Evolutionary conservation across 75 land plant species (phyloP).

Genomic region (Pinus albicaulis): DNA sequence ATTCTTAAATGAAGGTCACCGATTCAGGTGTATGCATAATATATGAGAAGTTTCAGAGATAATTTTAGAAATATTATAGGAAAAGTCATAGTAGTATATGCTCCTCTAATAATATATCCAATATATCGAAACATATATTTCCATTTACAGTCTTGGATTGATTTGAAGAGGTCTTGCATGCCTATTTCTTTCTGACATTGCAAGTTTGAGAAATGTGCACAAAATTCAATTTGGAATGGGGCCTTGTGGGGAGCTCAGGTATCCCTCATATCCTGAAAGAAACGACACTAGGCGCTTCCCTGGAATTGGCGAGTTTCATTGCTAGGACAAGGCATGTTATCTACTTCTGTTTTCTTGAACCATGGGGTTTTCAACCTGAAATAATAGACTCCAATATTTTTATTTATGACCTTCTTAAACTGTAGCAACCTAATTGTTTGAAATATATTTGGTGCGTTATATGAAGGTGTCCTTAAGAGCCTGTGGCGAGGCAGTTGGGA

Average conservation of each 20-base stretch:
- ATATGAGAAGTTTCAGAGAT: conserved; percentile 71
- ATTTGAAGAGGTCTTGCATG: not conserved
- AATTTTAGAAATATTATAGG: conserved; percentile 41
- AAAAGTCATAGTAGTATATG: conserved; percentile 41
- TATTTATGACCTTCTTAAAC: too few relatives aligned
- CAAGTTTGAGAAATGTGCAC: conserved; percentile 21
- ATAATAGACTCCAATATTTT: not conserved
- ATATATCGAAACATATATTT: too few relatives aligned
- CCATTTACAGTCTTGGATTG: not conserved
- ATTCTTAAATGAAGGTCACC: conserved; percentile 88
- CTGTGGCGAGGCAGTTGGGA: conserved; percentile 42
- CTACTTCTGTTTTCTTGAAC: not conserved
- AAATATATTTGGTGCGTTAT: conserved; percentile 38
- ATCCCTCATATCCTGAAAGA: conserved; percentile 59
- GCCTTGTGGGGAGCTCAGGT: conserved; percentile 75
- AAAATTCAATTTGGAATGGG: conserved; percentile 84
- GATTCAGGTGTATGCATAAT: conserved; percentile 73
- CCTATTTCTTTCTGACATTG: not conserved
- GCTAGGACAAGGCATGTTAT: conserved; percentile 56
- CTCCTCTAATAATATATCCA: not conserved
- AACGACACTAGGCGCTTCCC: conserved; percentile 31
- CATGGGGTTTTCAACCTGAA: not conserved
- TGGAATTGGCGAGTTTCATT: conserved; percentile 74
- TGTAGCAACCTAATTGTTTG: not conserved
- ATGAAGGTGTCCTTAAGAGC: conserved; percentile 65